These are phyloP conservation scores for Keithomyces neogunnii DNA, from an alignment of 2,329 filamentous ascomycete species.

Conservation along the genomic window DNA sequence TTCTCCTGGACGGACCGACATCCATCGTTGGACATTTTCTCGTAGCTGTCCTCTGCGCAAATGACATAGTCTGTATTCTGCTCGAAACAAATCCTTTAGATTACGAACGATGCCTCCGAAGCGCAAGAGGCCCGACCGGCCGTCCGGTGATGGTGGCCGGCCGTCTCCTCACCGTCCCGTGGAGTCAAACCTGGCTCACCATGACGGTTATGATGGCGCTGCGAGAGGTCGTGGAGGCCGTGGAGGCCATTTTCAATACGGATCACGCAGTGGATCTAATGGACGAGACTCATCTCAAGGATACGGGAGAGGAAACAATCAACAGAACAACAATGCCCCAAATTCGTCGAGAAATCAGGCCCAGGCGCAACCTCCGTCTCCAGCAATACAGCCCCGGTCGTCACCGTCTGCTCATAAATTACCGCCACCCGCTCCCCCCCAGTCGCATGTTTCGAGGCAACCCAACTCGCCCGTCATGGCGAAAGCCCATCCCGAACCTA, in stretches of 20 bases:
- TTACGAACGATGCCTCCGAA: conserved; percentile 45
- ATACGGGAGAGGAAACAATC: conserved; percentile 17
- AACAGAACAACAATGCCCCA: conserved; percentile 13
- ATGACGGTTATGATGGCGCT: conserved; percentile 46
- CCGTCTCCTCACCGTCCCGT: conserved; percentile 56
- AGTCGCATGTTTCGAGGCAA: conserved; percentile 8
- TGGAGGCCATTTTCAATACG: conserved; percentile 32
- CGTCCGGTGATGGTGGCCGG: conserved; percentile 39
- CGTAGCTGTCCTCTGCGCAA: conserved; percentile 12
- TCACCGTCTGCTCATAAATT: background rate
- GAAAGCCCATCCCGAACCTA: conserved; percentile 13
- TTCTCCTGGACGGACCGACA: background rate
- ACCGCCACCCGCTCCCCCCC: background rate
- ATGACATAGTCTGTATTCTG: conserved; percentile 16
- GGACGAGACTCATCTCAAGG: conserved; percentile 44
- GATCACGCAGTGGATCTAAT: conserved; percentile 34
- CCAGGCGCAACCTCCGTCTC: conserved; percentile 14
- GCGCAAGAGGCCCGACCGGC: conserved; percentile 49
- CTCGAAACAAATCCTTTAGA: conserved; percentile 6
- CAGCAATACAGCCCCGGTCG: conserved; percentile 13
- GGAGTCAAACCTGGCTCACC: conserved; percentile 46
- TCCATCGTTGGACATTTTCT: background rate
- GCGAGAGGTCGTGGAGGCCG: conserved; percentile 33
- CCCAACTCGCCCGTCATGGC: conserved; percentile 9
- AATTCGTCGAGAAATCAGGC: conserved; percentile 13